Conservation (phyloP, 805 yeast species). For the Saccharomycopsis fibuligera region DNA sequence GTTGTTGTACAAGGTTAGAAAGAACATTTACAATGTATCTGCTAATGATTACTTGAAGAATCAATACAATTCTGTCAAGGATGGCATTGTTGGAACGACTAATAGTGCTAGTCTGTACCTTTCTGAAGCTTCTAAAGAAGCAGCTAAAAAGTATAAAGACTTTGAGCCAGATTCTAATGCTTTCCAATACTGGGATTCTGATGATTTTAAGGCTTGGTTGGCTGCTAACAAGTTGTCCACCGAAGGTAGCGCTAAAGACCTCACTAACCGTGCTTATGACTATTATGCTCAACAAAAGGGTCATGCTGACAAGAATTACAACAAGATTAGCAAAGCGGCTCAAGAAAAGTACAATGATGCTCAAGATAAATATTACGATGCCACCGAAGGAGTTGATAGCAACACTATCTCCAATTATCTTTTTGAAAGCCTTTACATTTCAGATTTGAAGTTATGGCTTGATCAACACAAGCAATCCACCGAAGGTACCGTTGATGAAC, state of each 20-base stretch:
- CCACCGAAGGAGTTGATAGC: neutral
- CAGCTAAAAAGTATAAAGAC: neutral
- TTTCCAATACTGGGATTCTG: constrained; percentile 5
- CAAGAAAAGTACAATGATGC: neutral
- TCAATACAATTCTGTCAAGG: neutral
- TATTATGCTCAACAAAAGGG: constrained; percentile 2
- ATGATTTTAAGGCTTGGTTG: constrained; percentile 6
- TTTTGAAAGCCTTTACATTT: constrained; percentile 7
- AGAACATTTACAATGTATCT: constrained; percentile 41
- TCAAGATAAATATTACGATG: neutral
- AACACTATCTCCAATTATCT: constrained; percentile 1
- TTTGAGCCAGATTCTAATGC: neutral
- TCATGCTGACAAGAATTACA: constrained; percentile 1
- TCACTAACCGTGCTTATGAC: constrained; percentile 22
- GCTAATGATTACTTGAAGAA: neutral
- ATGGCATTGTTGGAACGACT: neutral
- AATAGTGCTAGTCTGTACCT: neutral
- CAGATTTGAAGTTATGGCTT: constrained; percentile 13
- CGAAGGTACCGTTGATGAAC: constrained; percentile 28
- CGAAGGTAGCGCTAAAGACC: constrained; percentile 27
- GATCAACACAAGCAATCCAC: constrained; percentile 6
- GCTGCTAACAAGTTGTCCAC: neutral
- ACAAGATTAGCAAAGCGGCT: constrained; percentile 1
- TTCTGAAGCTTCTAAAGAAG: neutral
- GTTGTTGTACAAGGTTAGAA: constrained; percentile 39